These are phyloP conservation scores for Tritrichomonas musculus DNA, from an alignment of 208 protist genomes.

Conservation along the genomic window DNA sequence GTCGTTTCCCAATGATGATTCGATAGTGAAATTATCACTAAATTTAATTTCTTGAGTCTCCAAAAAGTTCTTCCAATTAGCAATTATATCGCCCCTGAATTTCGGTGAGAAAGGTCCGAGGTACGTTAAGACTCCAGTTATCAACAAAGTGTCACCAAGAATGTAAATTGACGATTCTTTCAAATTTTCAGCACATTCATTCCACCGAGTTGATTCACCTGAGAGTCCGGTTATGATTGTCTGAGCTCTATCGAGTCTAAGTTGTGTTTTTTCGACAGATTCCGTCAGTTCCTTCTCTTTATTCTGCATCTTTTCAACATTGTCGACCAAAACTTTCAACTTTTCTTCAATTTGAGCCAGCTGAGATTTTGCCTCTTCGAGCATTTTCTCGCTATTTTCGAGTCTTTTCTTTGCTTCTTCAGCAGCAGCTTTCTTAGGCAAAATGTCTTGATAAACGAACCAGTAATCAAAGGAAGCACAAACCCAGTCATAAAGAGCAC, in stretches of 20 bases:
- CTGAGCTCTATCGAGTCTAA: constrained; percentile 60
- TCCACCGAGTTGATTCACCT: constrained; percentile 83
- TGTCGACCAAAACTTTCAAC: constrained; percentile 70
- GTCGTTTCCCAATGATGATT: constrained; percentile 72
- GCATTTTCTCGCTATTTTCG: not conserved
- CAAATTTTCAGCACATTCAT: constrained; percentile 61
- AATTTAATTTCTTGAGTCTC: constrained; percentile 75
- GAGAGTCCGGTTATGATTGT: constrained; percentile 83
- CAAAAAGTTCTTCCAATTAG: constrained; percentile 76
- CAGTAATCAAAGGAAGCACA: constrained; percentile 61
- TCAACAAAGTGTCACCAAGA: constrained; percentile 87
- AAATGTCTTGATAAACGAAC: constrained; percentile 84
- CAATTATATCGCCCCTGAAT: constrained; percentile 76
- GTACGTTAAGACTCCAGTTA: constrained; percentile 89
- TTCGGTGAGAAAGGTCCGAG: constrained; percentile 88
- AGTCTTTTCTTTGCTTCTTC: constrained; percentile 74
- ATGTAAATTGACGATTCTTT: constrained; percentile 44
- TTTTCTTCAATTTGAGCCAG: constrained; percentile 82
- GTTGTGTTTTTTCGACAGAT: constrained; percentile 39
- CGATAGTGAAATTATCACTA: constrained; percentile 75
- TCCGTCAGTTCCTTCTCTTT: constrained; percentile 60
- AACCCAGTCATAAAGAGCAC: constrained; percentile 56
- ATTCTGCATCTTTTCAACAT: constrained; percentile 81
- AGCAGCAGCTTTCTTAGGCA: constrained; percentile 82
- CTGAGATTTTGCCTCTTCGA: constrained; percentile 43